Base-by-base conservation (phyloP, 352 stramenopile species). In the Pilasporangium apinafurcum region DNA sequence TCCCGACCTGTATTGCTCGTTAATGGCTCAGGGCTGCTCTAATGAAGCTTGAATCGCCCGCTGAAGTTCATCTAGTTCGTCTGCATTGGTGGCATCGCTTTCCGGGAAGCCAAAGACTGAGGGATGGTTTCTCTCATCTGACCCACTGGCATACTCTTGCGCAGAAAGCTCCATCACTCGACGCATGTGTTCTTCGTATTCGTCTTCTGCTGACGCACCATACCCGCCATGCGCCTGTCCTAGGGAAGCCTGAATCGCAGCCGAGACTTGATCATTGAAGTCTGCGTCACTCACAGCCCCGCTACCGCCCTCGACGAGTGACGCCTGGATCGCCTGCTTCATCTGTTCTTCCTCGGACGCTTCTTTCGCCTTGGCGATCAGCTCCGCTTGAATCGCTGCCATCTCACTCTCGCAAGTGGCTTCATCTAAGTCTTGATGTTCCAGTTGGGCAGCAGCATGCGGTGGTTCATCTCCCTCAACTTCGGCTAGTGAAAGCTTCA, bases 41-140 rank as follows among this genome's bases (percentile, higher is more conserved):
- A 92, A 46, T 17, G 81, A 92, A 16, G 72, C 74, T 44, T 89
- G 77, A 35, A 92, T 90, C n/a, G 81, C 81, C 21, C 65, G 75
- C 37, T 90, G 81, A 18, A 92, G 59, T 36, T 87, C 77, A 36
- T 87, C 78, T 54, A 84, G 72, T 37, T 87, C 72, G 48, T 92
- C 81, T 24, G 14, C 27, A 14, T n/a, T 37, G 34, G 7, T 44
- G 35, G 8, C 40, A 51, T 1, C 45, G 18, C 56, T 44, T 2
- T 29, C 47, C 4, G 53, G 48, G 17, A 61, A 34, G 29, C 31
- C 49, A 24, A 62, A 56, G 12, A 37, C 48, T 21, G 25, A 17
- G 3, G 38, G n/a, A 10, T 22, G n/a, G n/a, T n/a, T 5, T 25
- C 28, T 7, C 27, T 22, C 12, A 39, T 25, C 1, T 5, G 0